These are phyloP conservation scores for Volvox africanus DNA, from an alignment of 139 green algal species.

Conservation along the genomic window DNA sequence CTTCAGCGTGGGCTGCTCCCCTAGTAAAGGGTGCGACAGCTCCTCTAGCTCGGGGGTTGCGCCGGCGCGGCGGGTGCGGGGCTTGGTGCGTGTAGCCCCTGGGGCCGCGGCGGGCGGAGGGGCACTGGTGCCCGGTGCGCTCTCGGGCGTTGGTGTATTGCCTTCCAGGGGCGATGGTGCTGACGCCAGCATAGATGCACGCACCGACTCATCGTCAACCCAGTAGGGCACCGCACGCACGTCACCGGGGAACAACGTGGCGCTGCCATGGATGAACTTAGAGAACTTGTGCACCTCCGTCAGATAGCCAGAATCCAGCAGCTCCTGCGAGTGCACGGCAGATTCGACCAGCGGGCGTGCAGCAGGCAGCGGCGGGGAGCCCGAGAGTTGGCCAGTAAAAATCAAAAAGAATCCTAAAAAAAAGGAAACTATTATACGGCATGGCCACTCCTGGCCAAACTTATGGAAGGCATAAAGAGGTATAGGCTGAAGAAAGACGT, in stretches of 20 bases:
- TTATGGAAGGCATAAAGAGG: too few relatives aligned
- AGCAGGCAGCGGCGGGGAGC: too few relatives aligned
- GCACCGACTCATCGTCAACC: conserved; percentile 89
- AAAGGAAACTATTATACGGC: too few relatives aligned
- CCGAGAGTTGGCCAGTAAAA: too few relatives aligned
- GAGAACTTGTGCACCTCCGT: conserved; percentile 93
- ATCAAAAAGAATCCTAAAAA: too few relatives aligned
- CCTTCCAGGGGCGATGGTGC: conserved; percentile 47
- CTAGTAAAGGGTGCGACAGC: conserved; percentile 86
- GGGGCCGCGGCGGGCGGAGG: neutral
- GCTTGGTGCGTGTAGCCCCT: neutral
- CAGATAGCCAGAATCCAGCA: conserved; percentile 83
- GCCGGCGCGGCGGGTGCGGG: conserved; percentile 49
- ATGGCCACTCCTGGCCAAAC: too few relatives aligned
- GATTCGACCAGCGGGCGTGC: too few relatives aligned
- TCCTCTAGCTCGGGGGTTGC: conserved; percentile 57
- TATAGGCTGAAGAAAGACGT: too few relatives aligned
- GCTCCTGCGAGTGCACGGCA: conserved; percentile 60
- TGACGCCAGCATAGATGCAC: conserved; percentile 62
- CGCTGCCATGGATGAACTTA: conserved; percentile 94
- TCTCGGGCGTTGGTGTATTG: neutral
- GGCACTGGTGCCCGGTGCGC: neutral
- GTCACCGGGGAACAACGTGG: conserved; percentile 88
- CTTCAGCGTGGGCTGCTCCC: conserved; percentile 83
- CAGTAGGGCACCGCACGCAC: conserved; percentile 89